Evolutionary conservation across 2,329 filamentous ascomycete species (phyloP).

Genomic region (Chrysoporthe austroafricana): DNA sequence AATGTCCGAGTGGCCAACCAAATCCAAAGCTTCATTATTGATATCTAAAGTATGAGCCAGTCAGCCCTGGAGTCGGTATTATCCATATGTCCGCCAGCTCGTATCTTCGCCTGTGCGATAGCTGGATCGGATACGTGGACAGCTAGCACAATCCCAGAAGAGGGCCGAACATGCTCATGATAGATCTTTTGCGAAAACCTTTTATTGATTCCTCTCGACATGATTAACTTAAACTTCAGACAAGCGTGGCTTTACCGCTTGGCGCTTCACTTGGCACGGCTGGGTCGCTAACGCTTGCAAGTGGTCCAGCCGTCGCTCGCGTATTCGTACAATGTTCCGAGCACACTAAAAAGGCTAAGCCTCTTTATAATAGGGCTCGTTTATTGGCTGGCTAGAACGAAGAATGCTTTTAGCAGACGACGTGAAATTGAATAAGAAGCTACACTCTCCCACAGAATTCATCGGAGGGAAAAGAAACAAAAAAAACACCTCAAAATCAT

Average conservation of each 20-base stretch:
- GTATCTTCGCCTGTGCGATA: background rate
- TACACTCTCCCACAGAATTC: background rate
- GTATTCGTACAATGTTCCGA: slow-evolving; percentile 2
- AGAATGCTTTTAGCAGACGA: background rate
- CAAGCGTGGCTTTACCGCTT: background rate
- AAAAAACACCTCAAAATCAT: background rate
- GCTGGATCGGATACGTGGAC: background rate
- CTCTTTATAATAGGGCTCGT: background rate
- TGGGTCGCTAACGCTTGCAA: background rate
- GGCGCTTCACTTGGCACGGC: background rate
- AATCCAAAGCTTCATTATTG: background rate
- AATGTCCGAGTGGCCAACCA: background rate
- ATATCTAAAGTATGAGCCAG: background rate
- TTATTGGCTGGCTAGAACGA: background rate
- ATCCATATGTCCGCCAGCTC: background rate
- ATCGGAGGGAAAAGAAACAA: background rate
- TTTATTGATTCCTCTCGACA: background rate
- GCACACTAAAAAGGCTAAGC: background rate
- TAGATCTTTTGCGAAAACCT: background rate
- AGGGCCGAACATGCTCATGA: background rate
- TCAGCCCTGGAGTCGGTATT: background rate
- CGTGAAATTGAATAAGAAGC: background rate
- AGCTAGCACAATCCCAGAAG: background rate
- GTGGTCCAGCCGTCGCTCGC: background rate
- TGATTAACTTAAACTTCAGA: background rate